These are phyloP conservation scores for Huiozyma sinensis DNA, from an alignment of 805 yeast genomes.

Conservation along the genomic window DNA sequence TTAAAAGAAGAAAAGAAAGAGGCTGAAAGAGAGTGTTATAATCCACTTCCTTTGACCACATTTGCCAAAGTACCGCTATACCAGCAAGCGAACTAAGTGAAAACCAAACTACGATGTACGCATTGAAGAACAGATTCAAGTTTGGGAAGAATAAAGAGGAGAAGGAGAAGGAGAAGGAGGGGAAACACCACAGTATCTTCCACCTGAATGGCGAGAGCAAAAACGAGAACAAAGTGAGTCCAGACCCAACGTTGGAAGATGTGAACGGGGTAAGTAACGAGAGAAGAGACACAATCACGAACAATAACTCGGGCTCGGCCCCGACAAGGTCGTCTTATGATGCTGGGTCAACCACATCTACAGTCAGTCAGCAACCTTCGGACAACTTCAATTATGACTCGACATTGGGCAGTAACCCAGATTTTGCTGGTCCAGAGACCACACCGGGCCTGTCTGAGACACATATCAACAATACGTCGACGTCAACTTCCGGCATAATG, in stretches of 20 bases:
- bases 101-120: conserved; percentile 14
- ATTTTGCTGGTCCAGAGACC: not conserved
- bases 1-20: no score
- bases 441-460: not conserved
- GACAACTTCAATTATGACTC: conserved; percentile 1
- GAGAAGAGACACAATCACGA: conserved; percentile 24
- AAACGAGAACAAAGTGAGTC: not conserved
- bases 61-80: no score
- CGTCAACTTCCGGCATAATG: conserved; percentile 44
- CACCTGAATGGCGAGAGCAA: not conserved
- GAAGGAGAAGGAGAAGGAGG: conserved; percentile 14
- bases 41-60: no score
- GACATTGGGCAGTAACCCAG: conserved; percentile 1
- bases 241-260: not conserved
- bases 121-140: conserved; percentile 27
- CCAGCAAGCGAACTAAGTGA: no score
- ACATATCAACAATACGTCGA: conserved; percentile 9
- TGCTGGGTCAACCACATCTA: conserved; percentile 15
- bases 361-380: conserved; percentile 6
- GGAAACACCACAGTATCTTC: conserved; percentile 4
- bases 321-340: conserved; percentile 21
- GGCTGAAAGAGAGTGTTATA: no score
- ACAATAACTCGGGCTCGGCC: conserved; percentile 17
- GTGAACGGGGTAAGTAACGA: conserved; percentile 7
- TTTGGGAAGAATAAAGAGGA: conserved; percentile 28